Conservation (phyloP, 106 monocot genomes). For the Hemerocallis citrina region DNA sequence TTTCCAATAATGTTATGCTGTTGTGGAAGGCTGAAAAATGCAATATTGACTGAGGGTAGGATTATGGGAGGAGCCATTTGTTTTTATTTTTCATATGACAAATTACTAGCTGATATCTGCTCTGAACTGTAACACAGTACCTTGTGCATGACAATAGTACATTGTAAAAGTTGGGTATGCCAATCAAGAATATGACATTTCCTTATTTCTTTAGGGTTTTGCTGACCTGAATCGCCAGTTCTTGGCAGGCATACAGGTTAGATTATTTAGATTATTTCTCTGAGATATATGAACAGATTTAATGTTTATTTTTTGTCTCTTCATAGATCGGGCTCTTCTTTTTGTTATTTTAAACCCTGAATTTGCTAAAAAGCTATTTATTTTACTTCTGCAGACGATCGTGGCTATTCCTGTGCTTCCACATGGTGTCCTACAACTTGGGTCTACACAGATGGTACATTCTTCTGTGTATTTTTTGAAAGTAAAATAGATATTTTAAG, state of each 20-base stretch:
- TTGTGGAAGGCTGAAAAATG: too few relatives aligned
- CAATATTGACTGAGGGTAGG: too few relatives aligned
- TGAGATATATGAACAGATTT: too few relatives aligned
- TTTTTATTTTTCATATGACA: too few relatives aligned
- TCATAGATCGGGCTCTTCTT: neutral
- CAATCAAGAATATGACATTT: neutral
- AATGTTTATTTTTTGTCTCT: neutral
- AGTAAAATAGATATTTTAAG: neutral
- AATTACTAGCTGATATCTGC: too few relatives aligned
- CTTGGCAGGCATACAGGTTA: conserved; percentile 56
- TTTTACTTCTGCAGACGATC: conserved; percentile 42
- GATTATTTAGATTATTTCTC: too few relatives aligned
- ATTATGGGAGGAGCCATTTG: too few relatives aligned
- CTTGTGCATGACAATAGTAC: too few relatives aligned
- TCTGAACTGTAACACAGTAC: too few relatives aligned
- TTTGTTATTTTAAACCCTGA: neutral
- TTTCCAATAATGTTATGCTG: too few relatives aligned
- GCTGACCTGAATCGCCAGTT: conserved; percentile 51
- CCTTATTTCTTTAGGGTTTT: conserved; percentile 33
- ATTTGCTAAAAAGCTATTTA: conserved; percentile 2
- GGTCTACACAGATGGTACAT: conserved; percentile 62
- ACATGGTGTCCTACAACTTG: conserved; percentile 73
- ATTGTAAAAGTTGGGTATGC: neutral
- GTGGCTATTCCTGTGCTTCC: conserved; percentile 66
- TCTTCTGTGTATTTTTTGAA: neutral